phyloP scores from a whole-genome alignment of 1,284 basidiomycete species.

The Rhizoctonia solani region DNA sequence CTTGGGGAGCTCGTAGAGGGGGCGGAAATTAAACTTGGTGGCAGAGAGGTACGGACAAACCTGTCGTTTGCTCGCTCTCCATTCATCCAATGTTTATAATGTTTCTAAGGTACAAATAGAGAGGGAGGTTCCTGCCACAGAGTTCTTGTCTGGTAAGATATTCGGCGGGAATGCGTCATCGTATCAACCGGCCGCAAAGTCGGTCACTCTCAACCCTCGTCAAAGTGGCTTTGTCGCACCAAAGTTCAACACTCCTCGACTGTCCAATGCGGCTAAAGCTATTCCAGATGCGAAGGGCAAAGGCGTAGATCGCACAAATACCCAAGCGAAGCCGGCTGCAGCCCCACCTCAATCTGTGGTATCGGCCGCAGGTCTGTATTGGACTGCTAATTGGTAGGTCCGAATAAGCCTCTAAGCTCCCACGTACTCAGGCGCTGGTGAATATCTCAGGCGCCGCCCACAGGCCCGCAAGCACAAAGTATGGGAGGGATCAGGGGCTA shows the following conservation, averaged over 20 bases:
- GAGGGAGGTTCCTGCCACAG: conserved; percentile 55
- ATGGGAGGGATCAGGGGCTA: conserved; percentile 81
- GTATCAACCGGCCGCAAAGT: conserved; percentile 40
- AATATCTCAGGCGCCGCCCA: conserved; percentile 65
- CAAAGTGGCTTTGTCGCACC: conserved; percentile 47
- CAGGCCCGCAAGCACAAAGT: conserved; percentile 83
- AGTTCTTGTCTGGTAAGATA: conserved; percentile 67
- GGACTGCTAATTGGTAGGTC: conserved; percentile 70
- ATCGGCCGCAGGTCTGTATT: conserved; percentile 50
- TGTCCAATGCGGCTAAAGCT: conserved; percentile 36
- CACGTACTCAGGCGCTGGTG: background rate
- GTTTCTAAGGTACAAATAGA: conserved; percentile 49
- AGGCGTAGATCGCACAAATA: conserved; percentile 45
- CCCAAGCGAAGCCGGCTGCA: conserved; percentile 14
- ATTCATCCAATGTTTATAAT: background rate
- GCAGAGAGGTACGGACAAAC: conserved; percentile 66
- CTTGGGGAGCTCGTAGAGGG: conserved; percentile 52
- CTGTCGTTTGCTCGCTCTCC: background rate
- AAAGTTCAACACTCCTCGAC: conserved; percentile 44
- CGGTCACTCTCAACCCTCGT: conserved; percentile 45
- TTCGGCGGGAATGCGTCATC: conserved; percentile 52
- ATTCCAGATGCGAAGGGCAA: conserved; percentile 41
- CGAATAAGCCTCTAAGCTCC: too few species aligned
- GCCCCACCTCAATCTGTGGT: conserved; percentile 24
- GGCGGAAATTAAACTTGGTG: conserved; percentile 61